Evolutionary conservation across 331 rosid species (phyloP), one percentile per base, ranked within the genome.

Genomic region (Malus hybrid): DNA sequence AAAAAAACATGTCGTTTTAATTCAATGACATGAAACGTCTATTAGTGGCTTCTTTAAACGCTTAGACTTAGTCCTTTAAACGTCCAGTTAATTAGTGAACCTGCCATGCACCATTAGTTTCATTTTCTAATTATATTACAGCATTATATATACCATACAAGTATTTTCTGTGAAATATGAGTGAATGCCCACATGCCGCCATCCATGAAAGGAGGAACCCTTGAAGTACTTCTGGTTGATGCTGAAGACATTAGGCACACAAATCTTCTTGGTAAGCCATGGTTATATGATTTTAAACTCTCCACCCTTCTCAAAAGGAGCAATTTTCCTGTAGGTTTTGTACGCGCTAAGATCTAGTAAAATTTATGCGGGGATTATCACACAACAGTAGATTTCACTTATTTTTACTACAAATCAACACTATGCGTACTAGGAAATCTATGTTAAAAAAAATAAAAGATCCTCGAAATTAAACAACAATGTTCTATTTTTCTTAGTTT

Each of bases 171-270:
- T 59, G 68, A 22, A 57, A 31, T n/a, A 54, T 7, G 64, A 59
- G 64, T 56, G 54, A 22, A 22, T 72, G 27, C 67, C 46, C 75
- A 76, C 59, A 32, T 48, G 55, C 74, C 44, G 14, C 62, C 39
- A 76, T 64, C 78, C 36, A 92, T 87, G 92, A 67, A 71, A 65
- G 85, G 84, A 9, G 97, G 90, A 69, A 76, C 78, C 46, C 93
- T 94, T 74, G 96, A 94, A 90, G 92, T 90, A 7, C 89, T 94
- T 71, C 82, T 94, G 50, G 97, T 94, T 57, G 85, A 86, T 86
- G 96, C 97, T 44, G 73, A 85, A 83, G 92, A 86, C 81, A 90
- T 90, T 68, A 80, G 48, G 65, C 95, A 76, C 84, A 86, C 88
- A 42, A 81, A 86, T 72, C 70, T 90, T 78, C 60, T 94, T 67